Percentiles rank a stretch among this genome's conserved stretches.
phyloP scores from a whole-genome alignment of 192 early-diverging fungal species.

The Piromyces finnis region DNA sequence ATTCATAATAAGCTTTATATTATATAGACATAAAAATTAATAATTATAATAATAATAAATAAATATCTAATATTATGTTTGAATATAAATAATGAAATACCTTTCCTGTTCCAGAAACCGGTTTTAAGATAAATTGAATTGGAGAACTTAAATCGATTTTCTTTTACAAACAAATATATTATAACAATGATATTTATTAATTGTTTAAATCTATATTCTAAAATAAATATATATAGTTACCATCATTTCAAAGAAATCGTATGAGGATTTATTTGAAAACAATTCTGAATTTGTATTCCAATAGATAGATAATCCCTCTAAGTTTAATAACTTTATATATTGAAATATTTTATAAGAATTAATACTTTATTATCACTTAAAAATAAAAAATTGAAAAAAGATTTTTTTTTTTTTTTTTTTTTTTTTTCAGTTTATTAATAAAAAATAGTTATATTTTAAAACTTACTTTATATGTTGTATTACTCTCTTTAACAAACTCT shows the following conservation, averaged over 20 bases:
- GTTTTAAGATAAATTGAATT: constrained; percentile 71
- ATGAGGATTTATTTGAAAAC: constrained; percentile 21
- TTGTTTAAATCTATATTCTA: constrained; percentile 17
- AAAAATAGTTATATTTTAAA: too few species aligned
- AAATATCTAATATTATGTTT: too few species aligned
- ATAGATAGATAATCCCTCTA: constrained; percentile 64
- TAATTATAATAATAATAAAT: background rate
- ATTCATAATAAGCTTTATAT: constrained; percentile 42
- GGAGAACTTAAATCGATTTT: constrained; percentile 9
- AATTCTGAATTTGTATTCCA: constrained; percentile 66
- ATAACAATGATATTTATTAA: constrained; percentile 12
- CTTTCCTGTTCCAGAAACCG: constrained; percentile 75
- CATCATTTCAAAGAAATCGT: constrained; percentile 29
- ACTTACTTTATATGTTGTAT: constrained; percentile 69
- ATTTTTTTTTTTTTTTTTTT: too few species aligned
- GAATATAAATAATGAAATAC: too few species aligned
- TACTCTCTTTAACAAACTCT: constrained; percentile 59
- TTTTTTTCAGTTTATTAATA: too few species aligned
- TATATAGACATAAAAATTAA: too few species aligned
- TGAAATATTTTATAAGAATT: too few species aligned
- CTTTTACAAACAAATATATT: background rate
- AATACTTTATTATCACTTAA: too few species aligned
- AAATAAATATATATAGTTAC: constrained; percentile 11
- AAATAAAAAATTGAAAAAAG: too few species aligned
- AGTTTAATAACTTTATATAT: constrained; percentile 20